Conservation (phyloP, 2,329 filamentous ascomycete genomes). For the Aspergillus transmontanensis region DNA sequence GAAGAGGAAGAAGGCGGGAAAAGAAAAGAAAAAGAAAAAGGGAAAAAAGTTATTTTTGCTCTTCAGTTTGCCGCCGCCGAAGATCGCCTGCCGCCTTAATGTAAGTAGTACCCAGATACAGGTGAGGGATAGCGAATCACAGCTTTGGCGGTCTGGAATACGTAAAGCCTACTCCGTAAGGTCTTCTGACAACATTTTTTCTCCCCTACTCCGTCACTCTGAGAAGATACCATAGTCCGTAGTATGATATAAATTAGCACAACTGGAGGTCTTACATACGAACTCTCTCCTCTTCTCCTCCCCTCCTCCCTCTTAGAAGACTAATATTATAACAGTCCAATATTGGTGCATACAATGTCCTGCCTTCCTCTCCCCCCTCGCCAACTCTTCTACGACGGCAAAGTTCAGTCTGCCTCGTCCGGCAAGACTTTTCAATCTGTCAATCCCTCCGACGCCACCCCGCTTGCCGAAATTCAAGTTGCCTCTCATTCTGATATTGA, state of each 20-base stretch:
- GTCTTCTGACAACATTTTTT: background rate
- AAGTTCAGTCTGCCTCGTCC: conserved; percentile 62
- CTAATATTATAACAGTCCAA: background rate
- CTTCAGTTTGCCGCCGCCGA: background rate
- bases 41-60: background rate
- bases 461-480: conserved; percentile 71
- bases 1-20: background rate
- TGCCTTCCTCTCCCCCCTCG: conserved; percentile 50
- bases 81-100: conserved; percentile 4
- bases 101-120: background rate
- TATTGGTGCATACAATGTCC: conserved; percentile 25
- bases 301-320: background rate
- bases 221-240: background rate
- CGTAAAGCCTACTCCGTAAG: background rate
- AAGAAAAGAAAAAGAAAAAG: background rate
- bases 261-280: background rate
- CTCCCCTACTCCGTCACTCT: conserved; percentile 11
- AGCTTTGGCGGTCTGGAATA: conserved; percentile 12
- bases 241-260: background rate
- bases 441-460: conserved; percentile 70
- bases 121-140: conserved; percentile 3
- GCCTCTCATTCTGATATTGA: conserved; percentile 70
- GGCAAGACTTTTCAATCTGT: conserved; percentile 69
- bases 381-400: conserved; percentile 76
- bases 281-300: background rate